A percentile compares a stretch with the other conserved stretches of the same genome.
Evolutionary conservation across 805 yeast genomes (phyloP).

Genomic region (Blastobotrys parvus): DNA sequence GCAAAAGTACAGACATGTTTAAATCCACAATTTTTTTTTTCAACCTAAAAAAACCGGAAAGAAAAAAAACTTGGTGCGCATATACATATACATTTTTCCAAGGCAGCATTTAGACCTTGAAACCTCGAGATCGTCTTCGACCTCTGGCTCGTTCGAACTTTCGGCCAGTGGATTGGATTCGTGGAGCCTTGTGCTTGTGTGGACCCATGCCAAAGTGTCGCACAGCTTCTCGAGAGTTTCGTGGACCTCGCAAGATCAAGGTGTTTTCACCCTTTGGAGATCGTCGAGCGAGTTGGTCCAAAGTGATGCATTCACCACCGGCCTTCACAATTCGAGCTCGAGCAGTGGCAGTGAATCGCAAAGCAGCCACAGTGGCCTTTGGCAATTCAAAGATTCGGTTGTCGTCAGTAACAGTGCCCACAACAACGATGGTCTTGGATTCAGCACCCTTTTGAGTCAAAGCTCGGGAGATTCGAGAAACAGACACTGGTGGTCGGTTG

Average conservation of each 20-base stretch:
- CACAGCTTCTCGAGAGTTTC: constrained; percentile 98
- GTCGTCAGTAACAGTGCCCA: constrained; percentile 99
- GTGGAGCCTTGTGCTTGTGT: constrained; percentile 99
- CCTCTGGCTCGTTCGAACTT: constrained; percentile 99
- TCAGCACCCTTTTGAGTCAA: constrained; percentile 76
- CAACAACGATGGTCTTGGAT: constrained; percentile 91
- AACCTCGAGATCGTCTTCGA: constrained; percentile 98
- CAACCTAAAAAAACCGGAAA: too few species aligned
- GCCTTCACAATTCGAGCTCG: constrained; percentile 94
- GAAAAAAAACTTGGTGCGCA: too few species aligned
- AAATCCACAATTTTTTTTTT: too few species aligned
- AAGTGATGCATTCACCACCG: constrained; percentile 99
- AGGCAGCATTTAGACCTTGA: constrained; percentile 79
- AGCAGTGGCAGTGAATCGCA: constrained; percentile 99
- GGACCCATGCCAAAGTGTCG: constrained; percentile 99
- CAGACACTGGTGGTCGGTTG: constrained; percentile 99
- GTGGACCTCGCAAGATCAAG: constrained; percentile 95
- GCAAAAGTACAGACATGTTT: too few species aligned
- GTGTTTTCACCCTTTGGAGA: constrained; percentile 99
- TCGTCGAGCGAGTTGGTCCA: constrained; percentile 97
- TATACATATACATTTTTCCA: too few species aligned
- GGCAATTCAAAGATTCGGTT: constrained; percentile 89
- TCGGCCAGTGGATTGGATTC: constrained; percentile 95
- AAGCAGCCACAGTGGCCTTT: constrained; percentile 97
- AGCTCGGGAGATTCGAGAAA: constrained; percentile 82